Conservation (phyloP, 2,329 filamentous ascomycete species). For the Harringtonia aguacate region DNA sequence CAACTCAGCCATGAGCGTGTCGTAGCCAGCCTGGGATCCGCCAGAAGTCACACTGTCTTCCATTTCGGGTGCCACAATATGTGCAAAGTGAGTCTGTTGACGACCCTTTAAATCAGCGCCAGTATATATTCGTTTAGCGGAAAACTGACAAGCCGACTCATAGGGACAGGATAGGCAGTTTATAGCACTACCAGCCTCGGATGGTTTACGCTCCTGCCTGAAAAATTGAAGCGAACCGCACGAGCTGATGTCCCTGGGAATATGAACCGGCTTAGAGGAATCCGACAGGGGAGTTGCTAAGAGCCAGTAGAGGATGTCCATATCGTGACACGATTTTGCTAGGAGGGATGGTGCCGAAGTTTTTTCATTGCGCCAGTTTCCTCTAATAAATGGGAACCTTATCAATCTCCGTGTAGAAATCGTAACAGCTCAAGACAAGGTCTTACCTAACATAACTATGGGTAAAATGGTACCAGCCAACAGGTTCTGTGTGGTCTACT, state of each 20-base stretch:
- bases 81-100: too few species aligned
- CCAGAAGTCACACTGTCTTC: slow-evolving; percentile 53
- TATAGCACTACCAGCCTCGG: slow-evolving; percentile 61
- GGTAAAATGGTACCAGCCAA: slow-evolving; percentile 93
- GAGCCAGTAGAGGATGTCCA: slow-evolving; percentile 87
- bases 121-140: slow-evolving; percentile 72
- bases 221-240: slow-evolving; percentile 71
- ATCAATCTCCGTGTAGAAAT: too few species aligned
- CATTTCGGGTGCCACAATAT: slow-evolving; percentile 88
- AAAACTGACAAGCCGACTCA: slow-evolving; percentile 71
- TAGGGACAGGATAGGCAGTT: slow-evolving; percentile 78
- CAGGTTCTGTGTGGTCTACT: slow-evolving; percentile 84
- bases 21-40: slow-evolving; percentile 36
- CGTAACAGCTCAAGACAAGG: too few species aligned
- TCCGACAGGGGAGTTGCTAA: slow-evolving; percentile 59
- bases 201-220: slow-evolving; percentile 63
- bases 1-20: slow-evolving; percentile 24
- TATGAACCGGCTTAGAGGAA: slow-evolving; percentile 40
- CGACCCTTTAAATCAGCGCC: too few species aligned
- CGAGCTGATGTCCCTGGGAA: slow-evolving; percentile 67
- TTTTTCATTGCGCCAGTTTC: slow-evolving; percentile 83
- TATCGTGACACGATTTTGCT: slow-evolving; percentile 93
- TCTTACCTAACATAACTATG: slow-evolving; percentile 87
- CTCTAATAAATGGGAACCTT: too few species aligned
- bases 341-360: slow-evolving; percentile 71